Evolutionary conservation across 106 monocot species (phyloP), one percentile per base, ranked within the genome.

Genomic region (Chionographis japonica): DNA sequence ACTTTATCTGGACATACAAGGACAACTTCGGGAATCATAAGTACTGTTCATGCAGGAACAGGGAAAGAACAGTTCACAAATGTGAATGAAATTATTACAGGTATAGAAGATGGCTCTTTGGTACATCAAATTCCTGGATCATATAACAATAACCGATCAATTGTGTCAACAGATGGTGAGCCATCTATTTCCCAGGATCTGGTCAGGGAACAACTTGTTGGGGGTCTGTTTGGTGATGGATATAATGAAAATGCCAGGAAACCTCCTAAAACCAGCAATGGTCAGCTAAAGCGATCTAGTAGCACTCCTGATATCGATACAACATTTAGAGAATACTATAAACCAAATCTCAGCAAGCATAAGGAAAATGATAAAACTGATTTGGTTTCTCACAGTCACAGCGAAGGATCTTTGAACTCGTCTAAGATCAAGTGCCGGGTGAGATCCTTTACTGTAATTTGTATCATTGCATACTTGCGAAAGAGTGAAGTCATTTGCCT

Each of bases 351-450:
- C 43, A 60, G 37, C 52, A 83, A 74, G 43, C 52, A 83, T 61
- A 78, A 69, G 67, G 80, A 73, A 69, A 80, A 75, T 36, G 19
- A 54, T 40, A 74, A 37, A 37, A 15, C 66, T 75, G 75, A 54
- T 65, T 52, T 60, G 37, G 43, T 58, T 46, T 77, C 69, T 9
- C 74, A 72, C 63, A 74, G 68, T 9, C 74, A 72, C 63, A 74
- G 68, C 75, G 90, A 90, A 74, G 79, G 72, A 61, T 79, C 74
- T 37, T 77, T 80, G 68, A 62, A 81, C 73, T 58, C 81, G 19
- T 81, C 93, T 43, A 98, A 98, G 63, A 72, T 93, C 41, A 85
- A 73, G 57, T 98, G 98, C 68, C 75, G 87, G 79, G 98, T 98
- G 20, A 90, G 84, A 63, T 68, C 17, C 64, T 54, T 76, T 67